Evolutionary conservation across 2,329 filamentous ascomycete species (phyloP).

Genomic region (Hymenoscyphus linearis): DNA sequence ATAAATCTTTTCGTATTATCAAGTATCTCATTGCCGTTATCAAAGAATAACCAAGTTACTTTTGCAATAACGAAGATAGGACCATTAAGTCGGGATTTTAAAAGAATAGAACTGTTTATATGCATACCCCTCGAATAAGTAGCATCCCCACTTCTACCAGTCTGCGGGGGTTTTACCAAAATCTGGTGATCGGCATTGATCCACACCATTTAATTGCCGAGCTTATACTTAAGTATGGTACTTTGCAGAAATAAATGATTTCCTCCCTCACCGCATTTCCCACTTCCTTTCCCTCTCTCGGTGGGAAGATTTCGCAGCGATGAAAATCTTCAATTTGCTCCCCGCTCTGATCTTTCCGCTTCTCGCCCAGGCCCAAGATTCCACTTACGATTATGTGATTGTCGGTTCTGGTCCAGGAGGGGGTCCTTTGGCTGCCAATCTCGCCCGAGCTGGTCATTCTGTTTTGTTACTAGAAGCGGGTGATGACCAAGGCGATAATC

Average conservation of each 20-base stretch:
- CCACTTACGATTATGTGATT: constrained; percentile 21
- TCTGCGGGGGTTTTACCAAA: neutral
- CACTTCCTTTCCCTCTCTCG: neutral
- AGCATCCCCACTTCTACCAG: neutral
- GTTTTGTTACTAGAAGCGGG: constrained; percentile 49
- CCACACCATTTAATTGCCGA: neutral
- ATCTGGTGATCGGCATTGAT: neutral
- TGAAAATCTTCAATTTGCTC: neutral
- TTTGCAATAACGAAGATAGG: neutral
- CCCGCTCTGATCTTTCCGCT: neutral
- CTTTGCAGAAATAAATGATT: neutral
- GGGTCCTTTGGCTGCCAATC: constrained; percentile 43
- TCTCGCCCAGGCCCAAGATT: neutral
- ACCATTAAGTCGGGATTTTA: neutral
- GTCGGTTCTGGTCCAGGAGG: constrained; percentile 49
- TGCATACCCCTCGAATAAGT: neutral
- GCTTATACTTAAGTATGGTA: neutral
- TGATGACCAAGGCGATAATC: constrained; percentile 40
- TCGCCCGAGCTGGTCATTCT: constrained; percentile 45
- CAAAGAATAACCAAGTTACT: neutral
- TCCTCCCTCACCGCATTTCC: neutral
- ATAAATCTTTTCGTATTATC: neutral
- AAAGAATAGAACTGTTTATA: neutral
- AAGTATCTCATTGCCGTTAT: neutral
- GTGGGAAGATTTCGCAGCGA: neutral